phyloP scores from a whole-genome alignment of 2,329 filamentous ascomycete species.

The Grosmannia serpens region DNA sequence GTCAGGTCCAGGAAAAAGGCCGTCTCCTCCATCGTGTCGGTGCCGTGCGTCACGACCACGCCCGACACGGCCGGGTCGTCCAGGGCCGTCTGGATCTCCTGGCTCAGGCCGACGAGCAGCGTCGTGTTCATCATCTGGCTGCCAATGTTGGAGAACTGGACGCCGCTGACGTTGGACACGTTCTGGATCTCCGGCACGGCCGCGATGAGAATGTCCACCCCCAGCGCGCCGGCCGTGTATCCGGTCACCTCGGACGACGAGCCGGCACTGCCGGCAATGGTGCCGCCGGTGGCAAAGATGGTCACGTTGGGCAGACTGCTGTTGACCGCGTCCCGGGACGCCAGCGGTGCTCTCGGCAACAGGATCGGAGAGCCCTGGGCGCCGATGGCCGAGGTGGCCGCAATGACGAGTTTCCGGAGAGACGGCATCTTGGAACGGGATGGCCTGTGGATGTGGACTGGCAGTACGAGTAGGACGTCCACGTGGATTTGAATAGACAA shows the following conservation, averaged over 20 bases:
- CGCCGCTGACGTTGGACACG: slow-evolving; percentile 40
- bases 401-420: background rate
- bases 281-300: slow-evolving; percentile 48
- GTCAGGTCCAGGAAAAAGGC: slow-evolving; percentile 52
- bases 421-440: background rate
- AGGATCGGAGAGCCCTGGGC: background rate
- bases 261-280: slow-evolving; percentile 42
- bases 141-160: slow-evolving; percentile 39
- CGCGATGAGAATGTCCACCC: slow-evolving; percentile 38
- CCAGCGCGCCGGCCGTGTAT: slow-evolving; percentile 28
- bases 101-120: slow-evolving; percentile 38
- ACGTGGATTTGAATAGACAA: no score
- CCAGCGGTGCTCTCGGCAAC: background rate
- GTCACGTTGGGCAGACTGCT: slow-evolving; percentile 42
- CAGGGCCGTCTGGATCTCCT: slow-evolving; percentile 28
- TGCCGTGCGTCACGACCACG: slow-evolving; percentile 52
- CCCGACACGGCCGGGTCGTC: slow-evolving; percentile 23
- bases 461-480: no score
- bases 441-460: no score
- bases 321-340: slow-evolving; percentile 27
- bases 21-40: slow-evolving; percentile 52
- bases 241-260: slow-evolving; percentile 34
- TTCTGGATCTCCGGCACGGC: slow-evolving; percentile 43
- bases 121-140: slow-evolving; percentile 35
- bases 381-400: background rate